Evolutionary conservation across 1,139 yeast genomes (phyloP).

Genomic region (Kurtzmaniella natalensis): DNA sequence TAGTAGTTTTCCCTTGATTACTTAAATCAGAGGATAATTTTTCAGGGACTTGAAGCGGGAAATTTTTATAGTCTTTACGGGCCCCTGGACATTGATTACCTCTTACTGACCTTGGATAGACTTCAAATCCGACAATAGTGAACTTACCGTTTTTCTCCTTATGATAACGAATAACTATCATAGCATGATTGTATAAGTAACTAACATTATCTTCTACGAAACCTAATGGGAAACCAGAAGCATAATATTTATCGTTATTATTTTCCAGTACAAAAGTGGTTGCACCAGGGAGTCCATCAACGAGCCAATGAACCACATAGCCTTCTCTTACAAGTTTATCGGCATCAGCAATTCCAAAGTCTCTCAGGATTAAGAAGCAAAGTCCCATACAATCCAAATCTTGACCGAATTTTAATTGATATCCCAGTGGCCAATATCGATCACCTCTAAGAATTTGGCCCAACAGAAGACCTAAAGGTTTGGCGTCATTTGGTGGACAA

Average conservation of each 20-base stretch:
- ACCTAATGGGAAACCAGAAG: slow-evolving; percentile 86
- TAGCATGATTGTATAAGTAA: slow-evolving; percentile 73
- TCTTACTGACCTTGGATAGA: slow-evolving; percentile 77
- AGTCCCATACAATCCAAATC: slow-evolving; percentile 64
- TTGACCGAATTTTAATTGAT: slow-evolving; percentile 53
- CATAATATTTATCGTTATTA: slow-evolving; percentile 62
- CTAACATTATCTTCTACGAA: slow-evolving; percentile 53
- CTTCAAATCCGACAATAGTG: slow-evolving; percentile 86
- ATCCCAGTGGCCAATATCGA: slow-evolving; percentile 71
- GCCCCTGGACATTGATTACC: slow-evolving; percentile 70
- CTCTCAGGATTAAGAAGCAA: slow-evolving; percentile 58
- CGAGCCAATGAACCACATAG: slow-evolving; percentile 78
- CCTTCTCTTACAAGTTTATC: slow-evolving; percentile 60
- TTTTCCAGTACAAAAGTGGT: slow-evolving; percentile 72
- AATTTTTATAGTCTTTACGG: slow-evolving; percentile 51
- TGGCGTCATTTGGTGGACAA: slow-evolving; percentile 59
- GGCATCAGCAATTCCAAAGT: slow-evolving; percentile 51
- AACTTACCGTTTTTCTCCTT: slow-evolving; percentile 36
- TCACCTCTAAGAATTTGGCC: slow-evolving; percentile 83
- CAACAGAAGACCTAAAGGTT: slow-evolving; percentile 63
- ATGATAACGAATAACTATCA: slow-evolving; percentile 75
- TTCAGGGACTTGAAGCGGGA: slow-evolving; percentile 34
- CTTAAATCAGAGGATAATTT: slow-evolving; percentile 10
- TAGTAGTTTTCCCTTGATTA: slow-evolving; percentile 25
- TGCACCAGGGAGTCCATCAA: slow-evolving; percentile 86